Evolutionary conservation across 192 early-diverging fungal genomes (phyloP).

Genomic region (Coemansia sp.): DNA sequence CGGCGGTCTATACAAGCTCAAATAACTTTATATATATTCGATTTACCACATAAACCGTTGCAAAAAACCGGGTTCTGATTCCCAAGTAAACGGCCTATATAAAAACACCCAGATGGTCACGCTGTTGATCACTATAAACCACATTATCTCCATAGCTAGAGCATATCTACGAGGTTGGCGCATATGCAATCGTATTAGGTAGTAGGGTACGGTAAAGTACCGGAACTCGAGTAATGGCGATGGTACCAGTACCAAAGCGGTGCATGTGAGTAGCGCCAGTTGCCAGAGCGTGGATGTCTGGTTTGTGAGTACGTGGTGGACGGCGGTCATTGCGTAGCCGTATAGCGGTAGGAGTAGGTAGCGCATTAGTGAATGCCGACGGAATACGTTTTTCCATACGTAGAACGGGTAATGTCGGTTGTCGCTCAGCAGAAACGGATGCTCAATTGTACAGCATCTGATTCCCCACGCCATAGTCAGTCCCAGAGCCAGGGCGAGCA

Average conservation of each 20-base stretch:
- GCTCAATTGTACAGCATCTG: slow-evolving; percentile 70
- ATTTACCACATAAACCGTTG: slow-evolving; percentile 95
- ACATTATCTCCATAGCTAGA: slow-evolving; percentile 42
- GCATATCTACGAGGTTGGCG: slow-evolving; percentile 36
- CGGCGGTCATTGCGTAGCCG: slow-evolving; percentile 47
- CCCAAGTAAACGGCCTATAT: slow-evolving; percentile 73
- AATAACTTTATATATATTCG: background rate
- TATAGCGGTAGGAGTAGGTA: slow-evolving; percentile 73
- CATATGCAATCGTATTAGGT: slow-evolving; percentile 62
- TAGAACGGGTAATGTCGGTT: slow-evolving; percentile 98
- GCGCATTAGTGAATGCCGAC: slow-evolving; percentile 51
- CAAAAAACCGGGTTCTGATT: slow-evolving; percentile 59
- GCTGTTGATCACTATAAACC: slow-evolving; percentile 62
- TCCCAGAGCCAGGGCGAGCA: background rate
- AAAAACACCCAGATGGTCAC: slow-evolving; percentile 78
- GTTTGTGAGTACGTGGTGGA: slow-evolving; percentile 24
- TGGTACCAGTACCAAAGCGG: slow-evolving; percentile 72
- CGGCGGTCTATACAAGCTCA: slow-evolving; percentile 40
- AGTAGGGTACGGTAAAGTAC: slow-evolving; percentile 90
- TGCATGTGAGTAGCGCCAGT: slow-evolving; percentile 56
- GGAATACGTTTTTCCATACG: slow-evolving; percentile 82
- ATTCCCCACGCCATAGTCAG: slow-evolving; percentile 47
- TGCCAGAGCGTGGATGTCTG: slow-evolving; percentile 58
- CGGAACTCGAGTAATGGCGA: slow-evolving; percentile 93
- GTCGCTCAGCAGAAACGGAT: slow-evolving; percentile 91